Percentiles rank a stretch among this genome's conserved stretches.
These are phyloP conservation scores for Rhizophagus prolifer DNA, from an alignment of 192 early-diverging fungal species.

Conservation along the genomic window DNA sequence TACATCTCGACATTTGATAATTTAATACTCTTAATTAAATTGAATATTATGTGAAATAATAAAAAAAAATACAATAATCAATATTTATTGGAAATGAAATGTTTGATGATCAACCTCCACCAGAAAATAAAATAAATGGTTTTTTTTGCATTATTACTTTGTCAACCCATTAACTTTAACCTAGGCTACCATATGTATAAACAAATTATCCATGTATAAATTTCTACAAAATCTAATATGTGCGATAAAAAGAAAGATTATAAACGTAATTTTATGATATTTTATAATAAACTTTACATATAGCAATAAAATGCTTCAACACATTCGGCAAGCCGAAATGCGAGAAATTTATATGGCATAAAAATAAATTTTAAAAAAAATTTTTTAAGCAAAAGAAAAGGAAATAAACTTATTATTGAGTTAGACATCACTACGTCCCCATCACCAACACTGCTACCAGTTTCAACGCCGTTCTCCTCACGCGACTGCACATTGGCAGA, in stretches of 20 bases:
- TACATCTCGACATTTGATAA: too few relatives aligned
- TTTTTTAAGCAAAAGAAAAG: background rate
- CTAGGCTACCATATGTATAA: background rate
- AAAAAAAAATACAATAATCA: too few relatives aligned
- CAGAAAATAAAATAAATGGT: too few relatives aligned
- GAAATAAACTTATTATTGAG: background rate
- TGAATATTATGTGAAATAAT: too few relatives aligned
- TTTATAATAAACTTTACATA: background rate
- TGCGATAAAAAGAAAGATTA: background rate
- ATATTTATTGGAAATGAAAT: too few relatives aligned
- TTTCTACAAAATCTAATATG: background rate
- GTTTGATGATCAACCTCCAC: too few relatives aligned
- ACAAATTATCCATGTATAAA: background rate
- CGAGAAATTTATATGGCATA: background rate
- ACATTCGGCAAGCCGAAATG: background rate
- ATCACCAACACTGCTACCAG: background rate
- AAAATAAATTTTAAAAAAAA: background rate
- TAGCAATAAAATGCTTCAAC: background rate
- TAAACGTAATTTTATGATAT: background rate
- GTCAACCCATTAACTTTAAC: background rate
- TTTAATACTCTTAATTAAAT: too few relatives aligned
- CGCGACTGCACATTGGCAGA: background rate
- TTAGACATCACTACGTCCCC: conserved; percentile 6
- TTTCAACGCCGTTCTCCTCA: conserved; percentile 9
- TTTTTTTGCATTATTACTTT: too few relatives aligned